Evolutionary conservation across 768 basidiomycete species (phyloP).

Genomic region (Leccinum fibrillosum): DNA sequence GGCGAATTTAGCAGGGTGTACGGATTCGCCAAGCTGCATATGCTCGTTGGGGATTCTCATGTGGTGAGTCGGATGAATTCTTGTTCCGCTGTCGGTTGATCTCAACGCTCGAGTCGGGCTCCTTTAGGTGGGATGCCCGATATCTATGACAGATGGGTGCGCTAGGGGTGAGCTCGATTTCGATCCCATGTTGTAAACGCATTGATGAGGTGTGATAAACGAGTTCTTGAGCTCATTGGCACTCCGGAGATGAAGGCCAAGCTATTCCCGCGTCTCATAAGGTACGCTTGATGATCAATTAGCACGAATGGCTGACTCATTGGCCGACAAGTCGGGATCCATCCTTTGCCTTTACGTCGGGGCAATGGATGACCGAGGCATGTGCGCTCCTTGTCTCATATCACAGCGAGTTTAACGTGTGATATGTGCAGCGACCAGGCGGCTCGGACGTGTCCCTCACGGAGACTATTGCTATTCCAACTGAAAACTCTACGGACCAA

Average conservation of each 20-base stretch:
- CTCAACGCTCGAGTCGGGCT: not conserved
- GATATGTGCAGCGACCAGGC: slow-evolving; percentile 50
- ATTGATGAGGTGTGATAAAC: not conserved
- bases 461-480: slow-evolving; percentile 56
- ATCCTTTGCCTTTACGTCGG: slow-evolving; percentile 59
- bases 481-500: slow-evolving; percentile 27
- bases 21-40: slow-evolving; percentile 60
- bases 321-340: slow-evolving; percentile 53
- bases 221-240: slow-evolving; percentile 65
- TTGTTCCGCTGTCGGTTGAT: not conserved
- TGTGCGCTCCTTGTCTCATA: not conserved
- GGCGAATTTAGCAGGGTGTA: slow-evolving; percentile 58
- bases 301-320: not conserved
- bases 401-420: not conserved
- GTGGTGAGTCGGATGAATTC: slow-evolving; percentile 38
- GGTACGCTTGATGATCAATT: slow-evolving; percentile 34
- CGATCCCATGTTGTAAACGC: not conserved
- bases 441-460: slow-evolving; percentile 75
- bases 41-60: slow-evolving; percentile 63
- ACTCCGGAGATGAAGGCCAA: slow-evolving; percentile 56
- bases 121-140: slow-evolving; percentile 63
- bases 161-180: slow-evolving; percentile 46
- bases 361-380: slow-evolving; percentile 86
- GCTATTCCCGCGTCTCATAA: slow-evolving; percentile 56
- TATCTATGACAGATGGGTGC: slow-evolving; percentile 78